phyloP scores from a whole-genome alignment of 805 yeast species.

The Yarrowia alimentaria region DNA sequence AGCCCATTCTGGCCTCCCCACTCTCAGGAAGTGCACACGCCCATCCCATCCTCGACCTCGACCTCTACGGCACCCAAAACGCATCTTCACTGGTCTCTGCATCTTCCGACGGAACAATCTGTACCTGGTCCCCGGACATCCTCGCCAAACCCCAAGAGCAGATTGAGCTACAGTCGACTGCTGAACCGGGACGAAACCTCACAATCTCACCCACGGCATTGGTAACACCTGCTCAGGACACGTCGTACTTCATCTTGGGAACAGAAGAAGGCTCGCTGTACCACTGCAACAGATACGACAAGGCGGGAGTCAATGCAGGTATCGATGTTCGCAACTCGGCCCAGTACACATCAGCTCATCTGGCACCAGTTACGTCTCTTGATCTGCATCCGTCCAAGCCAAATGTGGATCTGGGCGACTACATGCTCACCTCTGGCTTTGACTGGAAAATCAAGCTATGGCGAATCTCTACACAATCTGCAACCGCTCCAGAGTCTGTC shows the following conservation, averaged over 20 bases:
- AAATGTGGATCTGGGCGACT: slow-evolving; percentile 35
- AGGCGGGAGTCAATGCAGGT: slow-evolving; percentile 39
- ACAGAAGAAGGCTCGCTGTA: slow-evolving; percentile 42
- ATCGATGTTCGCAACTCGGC: slow-evolving; percentile 35
- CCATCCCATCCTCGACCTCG: slow-evolving; percentile 39
- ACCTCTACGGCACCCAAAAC: slow-evolving; percentile 36
- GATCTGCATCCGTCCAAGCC: slow-evolving; percentile 36
- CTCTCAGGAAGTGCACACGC: slow-evolving; percentile 38
- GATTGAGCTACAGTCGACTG: slow-evolving; percentile 34
- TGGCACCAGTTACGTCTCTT: slow-evolving; percentile 41
- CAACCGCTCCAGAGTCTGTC: slow-evolving; percentile 26
- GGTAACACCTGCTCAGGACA: slow-evolving; percentile 36
- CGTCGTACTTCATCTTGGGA: slow-evolving; percentile 41
- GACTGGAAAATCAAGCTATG: slow-evolving; percentile 45
- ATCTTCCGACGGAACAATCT: slow-evolving; percentile 43
- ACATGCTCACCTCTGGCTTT: slow-evolving; percentile 38
- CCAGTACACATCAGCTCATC: slow-evolving; percentile 35
- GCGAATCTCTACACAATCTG: slow-evolving; percentile 30
- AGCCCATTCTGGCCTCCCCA: slow-evolving; percentile 40
- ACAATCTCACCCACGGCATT: slow-evolving; percentile 39
- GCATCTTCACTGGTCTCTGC: slow-evolving; percentile 39
- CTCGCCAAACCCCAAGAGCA: slow-evolving; percentile 41
- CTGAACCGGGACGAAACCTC: slow-evolving; percentile 32
- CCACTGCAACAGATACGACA: slow-evolving; percentile 38
- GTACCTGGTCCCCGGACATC: slow-evolving; percentile 43